Evolutionary conservation across 2,329 filamentous ascomycete species (phyloP).

Genomic region (Cladosporium velox): DNA sequence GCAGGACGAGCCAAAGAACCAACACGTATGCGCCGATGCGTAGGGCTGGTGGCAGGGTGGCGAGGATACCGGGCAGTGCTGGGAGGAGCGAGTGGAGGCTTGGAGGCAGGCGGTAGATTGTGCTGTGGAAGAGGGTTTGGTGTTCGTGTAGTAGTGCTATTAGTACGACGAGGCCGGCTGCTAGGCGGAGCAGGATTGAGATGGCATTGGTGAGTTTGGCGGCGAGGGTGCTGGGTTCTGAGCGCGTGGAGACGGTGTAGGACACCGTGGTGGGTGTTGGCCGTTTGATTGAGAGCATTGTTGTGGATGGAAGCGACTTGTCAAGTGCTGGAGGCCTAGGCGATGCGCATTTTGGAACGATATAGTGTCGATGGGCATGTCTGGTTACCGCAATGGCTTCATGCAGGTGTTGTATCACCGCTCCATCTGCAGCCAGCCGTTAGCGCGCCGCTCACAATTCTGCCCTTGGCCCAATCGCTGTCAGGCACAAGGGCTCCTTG

Average conservation of each 20-base stretch:
- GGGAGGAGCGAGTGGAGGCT: constrained; percentile 37
- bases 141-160: constrained; percentile 31
- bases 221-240: constrained; percentile 51
- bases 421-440: not conserved
- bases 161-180: constrained; percentile 44
- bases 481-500: not conserved
- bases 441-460: not conserved
- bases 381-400: not conserved
- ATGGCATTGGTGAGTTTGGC: constrained; percentile 36
- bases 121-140: constrained; percentile 3
- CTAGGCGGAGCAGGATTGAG: constrained; percentile 1
- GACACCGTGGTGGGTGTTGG: constrained; percentile 80
- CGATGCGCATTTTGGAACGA: not conserved
- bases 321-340: not conserved
- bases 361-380: not conserved
- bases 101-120: constrained; percentile 17
- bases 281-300: constrained; percentile 37
- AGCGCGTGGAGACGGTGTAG: constrained; percentile 85
- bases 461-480: not conserved
- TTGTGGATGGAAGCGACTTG: not conserved
- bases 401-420: not conserved
- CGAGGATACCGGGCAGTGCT: constrained; percentile 87
- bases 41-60: constrained; percentile 64
- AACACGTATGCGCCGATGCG: constrained; percentile 47
- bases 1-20: constrained; percentile 29